Evolutionary conservation across 169 alveolate species (phyloP), one percentile per base, ranked within the genome.

Genomic region (Theileria orientalis): DNA sequence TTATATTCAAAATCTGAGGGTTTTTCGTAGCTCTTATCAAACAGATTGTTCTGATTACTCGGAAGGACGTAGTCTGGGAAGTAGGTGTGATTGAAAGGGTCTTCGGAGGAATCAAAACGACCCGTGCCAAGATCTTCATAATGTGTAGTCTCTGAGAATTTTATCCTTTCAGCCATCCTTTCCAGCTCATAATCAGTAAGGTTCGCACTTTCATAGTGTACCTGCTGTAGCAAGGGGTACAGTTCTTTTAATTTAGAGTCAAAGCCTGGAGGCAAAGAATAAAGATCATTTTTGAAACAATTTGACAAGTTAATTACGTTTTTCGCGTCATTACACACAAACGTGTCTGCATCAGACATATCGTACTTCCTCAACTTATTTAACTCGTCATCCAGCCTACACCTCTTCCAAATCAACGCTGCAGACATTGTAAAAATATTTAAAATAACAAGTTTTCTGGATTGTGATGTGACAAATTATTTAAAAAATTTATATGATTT

Each of bases 181-280:
- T 74, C 83, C 54, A 82, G 40, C 19, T 27, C 56, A 16, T 60
- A 21, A 41, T 67, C 85, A 0, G 89, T 44, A 6, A 82, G 25
- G 25, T 44, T 27, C 46, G 67, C 41, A 40, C 79, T 73, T 61
- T 82, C 89, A 29, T 37, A 32, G 44, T 68, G 29, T 8, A 82
- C 47, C 41, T 68, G 76, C 27, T 42, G 51, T 44, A 82, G 47
- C 21, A 54, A n/a, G 1, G 85, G 89, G 59, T 82, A 82, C 6
- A 82, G 59, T 21, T 47, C 84, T 1, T 46, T 61, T 1, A 74
- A 23, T 63, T 30, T 33, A 11, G 70, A 23, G 30, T 79, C 83
- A 3, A 61, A 69, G 5, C 67, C 69, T 0, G 64, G 66, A 21
- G 89, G 89, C 0, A 82, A 51, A 2, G 73, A 29, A 33, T 72